Percentiles rank a stretch among this genome's conserved stretches.
These are phyloP conservation scores for Dryas octopetala DNA, from an alignment of 306 rosid species.

Conservation along the genomic window DNA sequence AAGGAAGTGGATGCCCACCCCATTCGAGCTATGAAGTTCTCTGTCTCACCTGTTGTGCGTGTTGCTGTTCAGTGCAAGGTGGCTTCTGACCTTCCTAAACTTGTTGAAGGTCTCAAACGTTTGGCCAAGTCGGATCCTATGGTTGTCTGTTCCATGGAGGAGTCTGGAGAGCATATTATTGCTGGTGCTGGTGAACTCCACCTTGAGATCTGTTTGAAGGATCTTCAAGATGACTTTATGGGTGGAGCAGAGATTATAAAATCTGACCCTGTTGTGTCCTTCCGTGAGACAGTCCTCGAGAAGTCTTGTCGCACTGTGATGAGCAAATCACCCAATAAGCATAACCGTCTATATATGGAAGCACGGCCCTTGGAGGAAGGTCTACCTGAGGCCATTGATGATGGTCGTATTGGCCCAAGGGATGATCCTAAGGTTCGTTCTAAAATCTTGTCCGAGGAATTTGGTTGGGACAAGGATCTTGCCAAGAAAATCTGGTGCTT, in stretches of 20 bases:
- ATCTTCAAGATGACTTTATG: conserved; percentile 87
- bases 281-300: conserved; percentile 87
- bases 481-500: conserved; percentile 92
- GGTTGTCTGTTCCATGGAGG: conserved; percentile 91
- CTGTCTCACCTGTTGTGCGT: conserved; percentile 89
- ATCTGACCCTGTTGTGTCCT: conserved; percentile 89
- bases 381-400: conserved; percentile 78
- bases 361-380: conserved; percentile 74
- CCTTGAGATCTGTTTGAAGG: conserved; percentile 91
- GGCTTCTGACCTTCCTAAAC: conserved; percentile 95
- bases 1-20: conserved; percentile 92
- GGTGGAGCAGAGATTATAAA: conserved; percentile 83
- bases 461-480: conserved; percentile 83
- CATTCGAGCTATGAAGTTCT: conserved; percentile 88
- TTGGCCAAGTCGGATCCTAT: conserved; percentile 94
- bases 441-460: conserved; percentile 60
- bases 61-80: conserved; percentile 97
- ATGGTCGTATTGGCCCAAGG: conserved; percentile 74
- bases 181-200: conserved; percentile 99
- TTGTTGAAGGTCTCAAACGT: conserved; percentile 90
- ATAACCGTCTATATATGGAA: conserved; percentile 91
- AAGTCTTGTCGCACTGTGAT: conserved; percentile 77
- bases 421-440: conserved; percentile 75
- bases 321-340: conserved; percentile 97
- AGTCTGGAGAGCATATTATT: conserved; percentile 90